Evolutionary conservation across 169 alveolate species (phyloP).

Genomic region (Amoebophrya sp.): DNA sequence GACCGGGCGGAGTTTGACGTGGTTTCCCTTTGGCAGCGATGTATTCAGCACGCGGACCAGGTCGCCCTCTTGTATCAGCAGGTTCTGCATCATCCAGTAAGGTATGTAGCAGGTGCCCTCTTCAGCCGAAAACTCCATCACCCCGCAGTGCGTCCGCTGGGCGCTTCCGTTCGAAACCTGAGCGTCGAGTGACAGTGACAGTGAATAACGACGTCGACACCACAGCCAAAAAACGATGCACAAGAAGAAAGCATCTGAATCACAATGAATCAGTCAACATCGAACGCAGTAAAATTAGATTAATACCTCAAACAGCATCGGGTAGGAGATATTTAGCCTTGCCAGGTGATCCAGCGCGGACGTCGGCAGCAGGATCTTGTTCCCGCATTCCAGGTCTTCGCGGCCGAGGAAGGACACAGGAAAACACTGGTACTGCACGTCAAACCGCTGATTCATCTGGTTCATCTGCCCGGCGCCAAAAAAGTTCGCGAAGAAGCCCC

Average conservation of each 20-base stretch:
- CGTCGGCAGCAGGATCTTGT: constrained; percentile 42
- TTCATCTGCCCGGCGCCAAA: not conserved
- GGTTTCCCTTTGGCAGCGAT: constrained; percentile 60
- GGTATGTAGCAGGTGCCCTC: constrained; percentile 74
- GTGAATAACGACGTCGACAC: too few relatives aligned
- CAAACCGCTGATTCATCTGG: not conserved
- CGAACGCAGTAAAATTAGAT: too few relatives aligned
- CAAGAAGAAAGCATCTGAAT: too few relatives aligned
- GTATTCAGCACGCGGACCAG: constrained; percentile 51
- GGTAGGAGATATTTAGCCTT: constrained; percentile 44
- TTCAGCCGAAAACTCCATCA: constrained; percentile 70
- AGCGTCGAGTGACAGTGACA: too few relatives aligned
- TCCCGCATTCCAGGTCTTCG: constrained; percentile 47
- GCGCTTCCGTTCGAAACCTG: not conserved
- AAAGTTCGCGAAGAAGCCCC: not conserved
- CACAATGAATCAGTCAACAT: too few relatives aligned
- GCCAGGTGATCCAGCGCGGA: constrained; percentile 42
- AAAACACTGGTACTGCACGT: constrained; percentile 27
- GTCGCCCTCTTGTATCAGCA: constrained; percentile 61
- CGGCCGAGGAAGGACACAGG: constrained; percentile 45
- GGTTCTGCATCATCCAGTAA: constrained; percentile 72
- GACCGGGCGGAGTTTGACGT: constrained; percentile 67
- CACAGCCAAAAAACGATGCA: too few relatives aligned
- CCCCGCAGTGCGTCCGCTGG: constrained; percentile 65
- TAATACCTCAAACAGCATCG: constrained; percentile 44